These are phyloP conservation scores for Podospora pseudopauciseta DNA, from an alignment of 495 filamentous ascomycete species.

Conservation along the genomic window DNA sequence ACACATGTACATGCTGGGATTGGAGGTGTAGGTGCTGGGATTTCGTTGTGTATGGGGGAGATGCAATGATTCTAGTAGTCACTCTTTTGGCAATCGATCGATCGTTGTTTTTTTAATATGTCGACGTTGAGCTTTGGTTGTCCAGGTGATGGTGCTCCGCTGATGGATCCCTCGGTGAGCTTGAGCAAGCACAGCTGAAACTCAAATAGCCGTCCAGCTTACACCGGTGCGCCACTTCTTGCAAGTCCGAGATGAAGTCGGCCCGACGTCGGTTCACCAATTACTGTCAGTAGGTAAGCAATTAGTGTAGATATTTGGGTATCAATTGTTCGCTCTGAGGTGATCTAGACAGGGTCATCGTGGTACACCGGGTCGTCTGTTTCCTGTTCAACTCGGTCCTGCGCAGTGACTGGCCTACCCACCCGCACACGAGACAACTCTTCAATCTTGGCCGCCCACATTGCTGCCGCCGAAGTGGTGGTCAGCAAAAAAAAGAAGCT, in stretches of 20 bases:
- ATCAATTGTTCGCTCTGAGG: background rate
- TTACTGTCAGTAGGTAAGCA: too few relatives aligned
- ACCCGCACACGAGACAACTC: slow-evolving; percentile 30
- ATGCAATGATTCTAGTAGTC: slow-evolving; percentile 2
- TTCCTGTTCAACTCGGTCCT: slow-evolving; percentile 16
- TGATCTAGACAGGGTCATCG: slow-evolving; percentile 27
- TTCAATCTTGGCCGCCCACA: slow-evolving; percentile 71
- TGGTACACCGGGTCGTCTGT: slow-evolving; percentile 28
- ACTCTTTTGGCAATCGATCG: slow-evolving; percentile 12
- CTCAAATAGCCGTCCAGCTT: too few relatives aligned
- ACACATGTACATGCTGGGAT: background rate
- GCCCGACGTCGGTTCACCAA: too few relatives aligned
- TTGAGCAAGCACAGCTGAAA: too few relatives aligned
- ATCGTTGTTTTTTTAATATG: slow-evolving; percentile 2
- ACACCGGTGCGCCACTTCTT: too few relatives aligned
- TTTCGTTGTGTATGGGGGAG: background rate
- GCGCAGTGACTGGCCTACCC: slow-evolving; percentile 21
- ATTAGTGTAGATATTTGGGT: too few relatives aligned
- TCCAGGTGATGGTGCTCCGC: too few relatives aligned
- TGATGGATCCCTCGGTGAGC: too few relatives aligned
- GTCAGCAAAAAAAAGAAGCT: slow-evolving; percentile 90
- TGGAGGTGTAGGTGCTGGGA: background rate
- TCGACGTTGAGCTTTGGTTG: too few relatives aligned
- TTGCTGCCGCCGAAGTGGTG: slow-evolving; percentile 68
- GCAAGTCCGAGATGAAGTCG: too few relatives aligned